phyloP scores from a whole-genome alignment of 805 yeast species.

The Myxozyma kluyveri region DNA sequence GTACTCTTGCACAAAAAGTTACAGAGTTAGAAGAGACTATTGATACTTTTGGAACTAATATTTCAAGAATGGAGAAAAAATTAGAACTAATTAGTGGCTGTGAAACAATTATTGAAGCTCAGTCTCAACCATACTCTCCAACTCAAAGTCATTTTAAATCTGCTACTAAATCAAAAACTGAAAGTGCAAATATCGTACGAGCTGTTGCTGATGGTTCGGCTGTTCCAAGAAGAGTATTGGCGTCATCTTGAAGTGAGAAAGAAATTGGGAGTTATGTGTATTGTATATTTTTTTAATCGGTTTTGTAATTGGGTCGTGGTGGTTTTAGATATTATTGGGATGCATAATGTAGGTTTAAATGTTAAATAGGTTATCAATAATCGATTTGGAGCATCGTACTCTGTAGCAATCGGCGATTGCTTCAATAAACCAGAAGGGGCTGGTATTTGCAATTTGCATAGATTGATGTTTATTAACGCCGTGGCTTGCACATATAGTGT shows the following conservation, averaged over 20 bases:
- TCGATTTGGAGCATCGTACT: too few relatives aligned
- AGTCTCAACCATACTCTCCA: too few relatives aligned
- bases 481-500: too few relatives aligned
- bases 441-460: too few relatives aligned
- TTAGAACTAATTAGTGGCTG: constrained; percentile 2
- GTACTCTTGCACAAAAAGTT: constrained; percentile 57
- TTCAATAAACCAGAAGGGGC: too few relatives aligned
- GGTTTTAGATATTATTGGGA: not conserved
- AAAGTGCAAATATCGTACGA: not conserved
- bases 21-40: constrained; percentile 66
- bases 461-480: too few relatives aligned
- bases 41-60: constrained; percentile 44
- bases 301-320: not conserved
- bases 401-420: not conserved
- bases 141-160: not conserved
- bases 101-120: not conserved
- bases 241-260: not conserved
- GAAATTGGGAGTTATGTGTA: not conserved
- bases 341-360: not conserved
- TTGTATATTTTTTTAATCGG: not conserved
- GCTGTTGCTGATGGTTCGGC: not conserved
- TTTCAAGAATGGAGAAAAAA: constrained; percentile 39
- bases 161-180: not conserved
- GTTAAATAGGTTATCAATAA: not conserved
- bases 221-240: not conserved